Conservation (phyloP, 2,329 filamentous ascomycete genomes). For the Myotisia sp. region DNA sequence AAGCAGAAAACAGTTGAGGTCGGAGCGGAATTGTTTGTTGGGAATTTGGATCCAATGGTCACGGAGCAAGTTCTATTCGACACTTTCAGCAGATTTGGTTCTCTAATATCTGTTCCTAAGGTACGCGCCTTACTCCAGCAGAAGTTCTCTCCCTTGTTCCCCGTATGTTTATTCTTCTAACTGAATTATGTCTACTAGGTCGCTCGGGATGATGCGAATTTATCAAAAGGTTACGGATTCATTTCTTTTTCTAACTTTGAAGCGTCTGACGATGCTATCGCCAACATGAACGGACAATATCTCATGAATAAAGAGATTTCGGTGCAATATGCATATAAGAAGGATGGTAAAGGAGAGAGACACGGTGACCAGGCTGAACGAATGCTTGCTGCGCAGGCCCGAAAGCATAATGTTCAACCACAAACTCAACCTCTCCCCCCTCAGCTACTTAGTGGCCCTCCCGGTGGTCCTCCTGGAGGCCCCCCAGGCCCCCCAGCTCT, state of each 20-base stretch:
- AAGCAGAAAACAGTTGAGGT: conserved; percentile 90
- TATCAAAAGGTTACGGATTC: conserved; percentile 92
- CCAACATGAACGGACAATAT: conserved; percentile 90
- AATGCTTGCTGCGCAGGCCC: conserved; percentile 78
- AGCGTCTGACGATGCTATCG: conserved; percentile 76
- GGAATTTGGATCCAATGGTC: conserved; percentile 85
- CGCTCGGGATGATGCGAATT: conserved; percentile 72
- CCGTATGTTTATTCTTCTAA: background rate
- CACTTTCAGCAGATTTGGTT: conserved; percentile 84
- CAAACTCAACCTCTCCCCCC: conserved; percentile 62
- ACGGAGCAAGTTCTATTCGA: conserved; percentile 94
- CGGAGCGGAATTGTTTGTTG: conserved; percentile 91
- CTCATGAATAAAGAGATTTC: conserved; percentile 93
- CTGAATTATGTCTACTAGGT: conserved; percentile 29
- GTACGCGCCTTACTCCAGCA: conserved; percentile 30
- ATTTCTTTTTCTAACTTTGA: conserved; percentile 89
- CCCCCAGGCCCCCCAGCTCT: conserved; percentile 12
- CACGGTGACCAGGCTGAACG: conserved; percentile 91
- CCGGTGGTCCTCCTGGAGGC: conserved; percentile 8
- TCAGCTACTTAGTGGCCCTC: conserved; percentile 44
- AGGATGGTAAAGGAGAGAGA: conserved; percentile 91
- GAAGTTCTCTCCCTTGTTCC: background rate
- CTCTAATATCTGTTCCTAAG: conserved; percentile 71
- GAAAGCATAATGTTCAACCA: conserved; percentile 82
- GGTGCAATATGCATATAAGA: conserved; percentile 98